Evolutionary conservation across 345 rosid genomes (phyloP), one percentile per base, ranked within the genome.

Genomic region (Eucalyptus coolabah): DNA sequence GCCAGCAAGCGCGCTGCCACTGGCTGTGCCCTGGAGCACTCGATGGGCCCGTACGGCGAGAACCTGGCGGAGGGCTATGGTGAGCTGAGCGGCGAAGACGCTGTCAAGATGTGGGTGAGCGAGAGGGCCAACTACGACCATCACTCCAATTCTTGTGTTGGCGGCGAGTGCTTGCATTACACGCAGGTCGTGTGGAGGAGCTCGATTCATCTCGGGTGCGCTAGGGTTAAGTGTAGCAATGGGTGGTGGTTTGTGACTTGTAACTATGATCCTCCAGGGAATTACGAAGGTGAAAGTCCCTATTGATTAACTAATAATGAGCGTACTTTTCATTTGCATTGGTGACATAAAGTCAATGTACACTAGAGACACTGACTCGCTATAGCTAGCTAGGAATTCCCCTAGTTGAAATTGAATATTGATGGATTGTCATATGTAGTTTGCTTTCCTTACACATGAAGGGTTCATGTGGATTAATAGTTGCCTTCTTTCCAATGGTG

Each of bases 121-220:
- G 98, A 95, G 93, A 94, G 92, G 92, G 86, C 87, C 9, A 21
- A 88, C 83, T 97, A 96, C 69, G 89, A 95, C 72, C 89, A 93
- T 87, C 85, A 59, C 85, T 90, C 97, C 42, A 96, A 95, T 85
- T 82, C 92, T 12, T 96, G 98, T 80, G 91, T 90, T 32, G 88
- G 92, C 8, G 53, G 93, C 9, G 89, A 88, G 63, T 56, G 63
- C 63, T 94, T 95, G 26, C 98, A 96, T 86, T 96, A 96, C 87
- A 95, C 98, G 15, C 97, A 96, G 89, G 93, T 95, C 30, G 97
- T 96, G 59, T 95, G 98, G 98, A 91, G 94, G 51, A 88, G 90
- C 88, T 92, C 97, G 12, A 91, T 91, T 87, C 90, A 91, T 24
- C 86, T 96, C 3, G 98, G 98, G 28, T 96, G 98, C 91, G 97